Evolutionary conservation across 768 basidiomycete genomes (phyloP).

Genomic region (Cubamyces sp.): DNA sequence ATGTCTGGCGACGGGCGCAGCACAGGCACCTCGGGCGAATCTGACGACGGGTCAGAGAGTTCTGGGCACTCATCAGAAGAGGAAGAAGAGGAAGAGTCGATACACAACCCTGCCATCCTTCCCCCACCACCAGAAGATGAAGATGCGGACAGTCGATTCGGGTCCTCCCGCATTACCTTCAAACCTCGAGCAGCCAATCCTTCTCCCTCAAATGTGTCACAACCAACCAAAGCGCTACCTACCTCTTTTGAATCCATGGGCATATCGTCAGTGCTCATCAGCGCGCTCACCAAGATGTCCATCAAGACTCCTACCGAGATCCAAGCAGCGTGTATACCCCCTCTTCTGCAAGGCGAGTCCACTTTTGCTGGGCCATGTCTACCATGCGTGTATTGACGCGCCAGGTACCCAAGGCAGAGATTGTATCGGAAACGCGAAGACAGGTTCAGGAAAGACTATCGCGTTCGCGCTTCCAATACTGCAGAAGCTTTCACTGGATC

Average conservation of each 20-base stretch:
- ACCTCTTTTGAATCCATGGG: slow-evolving; percentile 60
- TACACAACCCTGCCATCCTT: not conserved
- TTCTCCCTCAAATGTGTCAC: slow-evolving; percentile 1
- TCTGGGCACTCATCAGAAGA: not conserved
- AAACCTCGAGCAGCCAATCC: slow-evolving; percentile 22
- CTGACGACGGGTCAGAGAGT: slow-evolving; percentile 5
- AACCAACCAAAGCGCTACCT: slow-evolving; percentile 12
- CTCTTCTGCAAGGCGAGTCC: slow-evolving; percentile 72
- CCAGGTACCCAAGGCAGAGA: slow-evolving; percentile 68
- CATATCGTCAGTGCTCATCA: slow-evolving; percentile 60
- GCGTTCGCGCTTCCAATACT: slow-evolving; percentile 96
- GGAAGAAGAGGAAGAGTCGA: slow-evolving; percentile 6
- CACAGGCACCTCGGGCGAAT: slow-evolving; percentile 2
- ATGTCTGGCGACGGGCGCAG: slow-evolving; percentile 1
- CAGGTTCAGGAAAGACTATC: slow-evolving; percentile 97
- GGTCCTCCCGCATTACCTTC: slow-evolving; percentile 30
- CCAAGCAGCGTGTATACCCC: slow-evolving; percentile 88
- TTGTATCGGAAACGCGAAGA: slow-evolving; percentile 97
- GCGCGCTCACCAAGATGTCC: slow-evolving; percentile 78
- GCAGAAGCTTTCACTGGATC: slow-evolving; percentile 84
- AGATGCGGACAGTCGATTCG: slow-evolving; percentile 23
- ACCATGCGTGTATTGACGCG: slow-evolving; percentile 24
- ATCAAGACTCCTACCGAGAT: slow-evolving; percentile 86
- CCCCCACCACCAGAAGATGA: slow-evolving; percentile 5
- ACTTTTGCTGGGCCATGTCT: not conserved